phyloP scores from a whole-genome alignment of 148 eudicot species.

The Heliamphora exappendiculata region DNA sequence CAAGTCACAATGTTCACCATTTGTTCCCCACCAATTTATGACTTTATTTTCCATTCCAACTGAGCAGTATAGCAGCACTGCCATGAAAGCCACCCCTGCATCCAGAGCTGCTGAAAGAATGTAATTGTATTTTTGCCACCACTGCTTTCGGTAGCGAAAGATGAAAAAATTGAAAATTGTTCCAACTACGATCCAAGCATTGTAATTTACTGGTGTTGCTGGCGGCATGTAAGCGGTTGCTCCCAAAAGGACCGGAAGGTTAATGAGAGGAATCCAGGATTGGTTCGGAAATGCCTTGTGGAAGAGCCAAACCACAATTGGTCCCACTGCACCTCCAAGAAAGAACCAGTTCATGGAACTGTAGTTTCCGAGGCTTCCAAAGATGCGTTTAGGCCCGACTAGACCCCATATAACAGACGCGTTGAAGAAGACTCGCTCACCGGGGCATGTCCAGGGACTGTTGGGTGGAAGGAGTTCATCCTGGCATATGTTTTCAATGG shows the following conservation, averaged over 20 bases:
- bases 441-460: constrained; percentile 97
- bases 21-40: constrained; percentile 87
- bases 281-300: constrained; percentile 81
- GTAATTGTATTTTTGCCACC: constrained; percentile 98
- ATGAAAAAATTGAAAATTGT: constrained; percentile 83
- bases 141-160: constrained; percentile 68
- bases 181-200: constrained; percentile 75
- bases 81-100: constrained; percentile 99
- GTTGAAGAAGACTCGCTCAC: constrained; percentile 83
- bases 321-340: constrained; percentile 84
- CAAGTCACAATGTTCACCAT: constrained; percentile 77
- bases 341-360: constrained; percentile 93
- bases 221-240: constrained; percentile 87
- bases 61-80: constrained; percentile 65
- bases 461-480: constrained; percentile 67
- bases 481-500: constrained; percentile 71
- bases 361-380: constrained; percentile 72
- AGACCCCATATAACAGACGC: constrained; percentile 98
- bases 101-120: constrained; percentile 91
- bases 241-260: constrained; percentile 88
- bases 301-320: constrained; percentile 73
- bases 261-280: constrained; percentile 83
- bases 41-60: constrained; percentile 57
- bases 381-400: constrained; percentile 84
- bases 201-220: constrained; percentile 85